Conservation (phyloP, 2,329 filamentous ascomycete genomes). For the Fusarium nurragi region DNA sequence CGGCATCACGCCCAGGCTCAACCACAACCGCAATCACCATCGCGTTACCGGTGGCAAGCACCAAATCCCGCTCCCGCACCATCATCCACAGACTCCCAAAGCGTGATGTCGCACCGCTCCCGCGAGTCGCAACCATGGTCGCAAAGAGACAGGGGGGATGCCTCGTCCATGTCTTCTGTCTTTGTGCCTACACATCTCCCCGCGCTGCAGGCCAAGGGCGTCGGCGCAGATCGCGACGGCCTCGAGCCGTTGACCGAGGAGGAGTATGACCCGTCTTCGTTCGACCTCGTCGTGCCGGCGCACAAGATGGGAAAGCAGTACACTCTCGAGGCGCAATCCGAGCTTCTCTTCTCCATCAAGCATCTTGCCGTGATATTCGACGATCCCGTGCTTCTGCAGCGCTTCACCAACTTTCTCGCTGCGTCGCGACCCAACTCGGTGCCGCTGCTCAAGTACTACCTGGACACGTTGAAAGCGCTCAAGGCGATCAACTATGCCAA, state of each 20-base stretch:
- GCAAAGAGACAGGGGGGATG: conserved; percentile 19
- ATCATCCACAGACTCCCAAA: conserved; percentile 26
- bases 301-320: conserved; percentile 47
- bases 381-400: conserved; percentile 68
- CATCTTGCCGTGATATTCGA: conserved; percentile 73
- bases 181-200: conserved; percentile 28
- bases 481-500: conserved; percentile 78
- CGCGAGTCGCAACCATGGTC: conserved; percentile 26
- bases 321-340: conserved; percentile 71
- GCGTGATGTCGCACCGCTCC: conserved; percentile 27
- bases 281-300: conserved; percentile 37
- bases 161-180: conserved; percentile 34
- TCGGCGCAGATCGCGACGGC: conserved; percentile 30
- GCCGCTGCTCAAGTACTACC: conserved; percentile 74
- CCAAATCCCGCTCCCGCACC: not conserved
- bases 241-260: conserved; percentile 36
- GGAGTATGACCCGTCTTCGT: conserved; percentile 39
- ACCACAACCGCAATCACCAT: not conserved
- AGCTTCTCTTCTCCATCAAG: conserved; percentile 71
- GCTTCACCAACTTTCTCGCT: conserved; percentile 74
- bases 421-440: conserved; percentile 68
- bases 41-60: not conserved
- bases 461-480: conserved; percentile 76
- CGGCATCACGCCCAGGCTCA: not conserved
- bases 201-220: conserved; percentile 30